phyloP scores from a whole-genome alignment of 169 alveolate species.

The Cryptosporidium viatorum region DNA sequence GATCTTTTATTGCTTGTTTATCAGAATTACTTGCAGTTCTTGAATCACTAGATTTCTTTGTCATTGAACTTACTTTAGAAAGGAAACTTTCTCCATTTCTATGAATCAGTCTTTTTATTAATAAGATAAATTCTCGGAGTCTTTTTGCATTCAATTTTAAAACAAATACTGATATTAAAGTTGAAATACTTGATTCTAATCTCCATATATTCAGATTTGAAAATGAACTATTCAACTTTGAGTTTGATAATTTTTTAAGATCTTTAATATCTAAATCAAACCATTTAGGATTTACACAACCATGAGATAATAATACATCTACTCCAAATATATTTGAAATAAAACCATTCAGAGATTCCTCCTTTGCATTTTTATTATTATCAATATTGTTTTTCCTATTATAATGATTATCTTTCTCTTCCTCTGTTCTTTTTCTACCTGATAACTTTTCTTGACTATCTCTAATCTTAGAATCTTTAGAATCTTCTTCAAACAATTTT shows the following conservation, averaged over 20 bases:
- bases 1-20: conserved; percentile 1
- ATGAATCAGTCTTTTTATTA: conserved; percentile 34
- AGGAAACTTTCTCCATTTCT: conserved; percentile 52
- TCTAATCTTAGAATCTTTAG: background rate
- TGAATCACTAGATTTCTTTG: background rate
- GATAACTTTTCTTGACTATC: background rate
- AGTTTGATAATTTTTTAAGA: background rate
- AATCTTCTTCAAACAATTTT: background rate
- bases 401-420: background rate
- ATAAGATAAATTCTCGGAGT: conserved; percentile 12
- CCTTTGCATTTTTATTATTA: background rate
- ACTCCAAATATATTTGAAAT: conserved; percentile 21
- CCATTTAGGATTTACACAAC: conserved; percentile 20
- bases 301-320: conserved; percentile 11
- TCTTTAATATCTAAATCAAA: background rate
- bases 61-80: conserved; percentile 9
- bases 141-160: conserved; percentile 35
- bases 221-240: background rate
- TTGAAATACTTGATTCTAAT: conserved; percentile 45
- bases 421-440: conserved; percentile 3
- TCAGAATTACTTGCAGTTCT: background rate
- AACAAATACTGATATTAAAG: conserved; percentile 29
- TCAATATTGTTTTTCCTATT: background rate
- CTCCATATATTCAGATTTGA: background rate
- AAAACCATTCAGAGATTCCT: background rate